Evolutionary conservation across 441 rosid genomes (phyloP), one percentile per base, ranked within the genome.

Genomic region (Flueggea neowawraea): DNA sequence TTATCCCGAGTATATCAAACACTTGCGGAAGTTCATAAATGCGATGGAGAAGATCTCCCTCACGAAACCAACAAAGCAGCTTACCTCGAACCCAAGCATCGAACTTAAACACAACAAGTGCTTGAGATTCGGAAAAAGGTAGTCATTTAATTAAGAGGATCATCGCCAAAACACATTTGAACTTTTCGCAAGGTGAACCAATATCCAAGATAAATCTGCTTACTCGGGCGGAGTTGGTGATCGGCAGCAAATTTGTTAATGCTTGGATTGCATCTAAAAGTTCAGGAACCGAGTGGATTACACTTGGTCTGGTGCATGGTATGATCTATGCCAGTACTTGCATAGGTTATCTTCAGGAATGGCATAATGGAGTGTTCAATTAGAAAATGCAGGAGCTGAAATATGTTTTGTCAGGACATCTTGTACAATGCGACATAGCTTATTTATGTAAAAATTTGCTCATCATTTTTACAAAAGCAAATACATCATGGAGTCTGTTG

Each of bases 81-180:
- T 81, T n/a, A 68, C 75, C 4, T 63, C 79, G 43, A 64, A 62
- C 63, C 69, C 89, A 0, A 87, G 95, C 68, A 67, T 94, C 53
- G 92, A 86, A 52, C n/a, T 60, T 65, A 89, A 79, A 68, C 86
- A 87, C 63, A 82, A 82, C 67, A 87, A 83, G 74, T 91, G 99
- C 85, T 78, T 91, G 79, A 86, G 87, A 86, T 84, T 88, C 8
- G 70, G 81, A 49, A 88, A 76, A 79, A 71, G 71, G 74, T 75
- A 72, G 68, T 54, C 54, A 16, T 57, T 54, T 33, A 48, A 44
- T 47, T 22, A 22, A 39, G 68, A 53, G 31, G 31, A 65, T 64
- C 45, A 39, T 36, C 9, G 41, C 41, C 4, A 36, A 61, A 28
- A 58, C 14, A 65, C 58, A 55, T 39, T 33, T 68, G 54, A 62